Percentiles rank a stretch among this genome's conserved stretches.
These are phyloP conservation scores for Beauveria medogensis DNA, from an alignment of 2,329 filamentous ascomycete species.

Conservation along the genomic window DNA sequence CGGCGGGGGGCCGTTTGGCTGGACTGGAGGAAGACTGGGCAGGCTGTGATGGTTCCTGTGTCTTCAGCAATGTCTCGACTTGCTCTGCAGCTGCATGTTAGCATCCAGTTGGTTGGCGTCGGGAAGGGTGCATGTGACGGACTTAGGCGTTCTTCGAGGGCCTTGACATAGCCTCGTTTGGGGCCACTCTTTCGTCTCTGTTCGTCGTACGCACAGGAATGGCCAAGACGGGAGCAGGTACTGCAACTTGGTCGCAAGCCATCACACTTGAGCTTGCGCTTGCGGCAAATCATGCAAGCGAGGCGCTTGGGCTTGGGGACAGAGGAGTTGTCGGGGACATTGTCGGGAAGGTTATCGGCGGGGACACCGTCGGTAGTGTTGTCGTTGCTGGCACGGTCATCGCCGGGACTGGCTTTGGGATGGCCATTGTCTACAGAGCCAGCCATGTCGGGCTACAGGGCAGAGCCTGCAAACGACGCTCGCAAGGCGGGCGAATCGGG, in stretches of 20 bases:
- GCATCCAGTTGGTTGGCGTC: constrained; percentile 3
- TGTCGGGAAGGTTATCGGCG: constrained; percentile 30
- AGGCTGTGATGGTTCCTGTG: constrained; percentile 50
- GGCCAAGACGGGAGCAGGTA: constrained; percentile 78
- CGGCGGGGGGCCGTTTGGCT: constrained; percentile 14
- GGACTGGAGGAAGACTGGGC: not conserved
- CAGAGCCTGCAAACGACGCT: not conserved
- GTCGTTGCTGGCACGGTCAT: constrained; percentile 9
- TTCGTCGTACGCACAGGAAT: constrained; percentile 86
- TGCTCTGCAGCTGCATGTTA: constrained; percentile 52
- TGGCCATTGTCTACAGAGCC: constrained; percentile 28
- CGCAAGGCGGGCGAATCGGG: not conserved
- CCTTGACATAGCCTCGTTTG: constrained; percentile 90
- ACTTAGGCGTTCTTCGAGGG: constrained; percentile 87
- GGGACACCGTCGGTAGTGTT: constrained; percentile 16
- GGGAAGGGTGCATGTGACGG: constrained; percentile 27
- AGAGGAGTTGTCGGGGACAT: constrained; percentile 42
- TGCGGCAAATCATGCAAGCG: constrained; percentile 88
- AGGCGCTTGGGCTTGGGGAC: constrained; percentile 83
- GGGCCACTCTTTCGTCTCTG: constrained; percentile 90
- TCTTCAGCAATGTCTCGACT: constrained; percentile 85
- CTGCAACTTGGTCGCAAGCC: constrained; percentile 77
- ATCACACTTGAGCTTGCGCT: constrained; percentile 87
- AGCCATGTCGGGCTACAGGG: constrained; percentile 20
- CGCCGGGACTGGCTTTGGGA: constrained; percentile 22